These are phyloP conservation scores for Podaxis carcinomalis DNA, from an alignment of 768 basidiomycete genomes.

Conservation along the genomic window DNA sequence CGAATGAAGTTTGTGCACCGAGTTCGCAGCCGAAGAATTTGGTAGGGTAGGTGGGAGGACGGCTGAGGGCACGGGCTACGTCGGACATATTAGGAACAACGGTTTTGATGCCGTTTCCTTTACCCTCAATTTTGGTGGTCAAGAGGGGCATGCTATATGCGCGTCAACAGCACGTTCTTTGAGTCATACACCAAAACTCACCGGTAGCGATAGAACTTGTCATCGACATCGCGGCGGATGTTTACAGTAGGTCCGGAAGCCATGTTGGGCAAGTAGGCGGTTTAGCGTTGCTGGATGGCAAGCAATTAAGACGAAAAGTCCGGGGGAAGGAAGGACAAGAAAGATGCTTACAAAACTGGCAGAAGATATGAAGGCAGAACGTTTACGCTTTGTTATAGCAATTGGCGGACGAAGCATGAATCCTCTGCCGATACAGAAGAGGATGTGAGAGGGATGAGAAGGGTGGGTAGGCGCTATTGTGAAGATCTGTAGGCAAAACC, in stretches of 20 bases:
- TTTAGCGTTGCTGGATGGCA: slow-evolving; percentile 50
- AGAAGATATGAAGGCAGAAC: slow-evolving; percentile 45
- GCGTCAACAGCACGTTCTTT: slow-evolving; percentile 8
- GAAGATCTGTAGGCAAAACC: slow-evolving; percentile 33
- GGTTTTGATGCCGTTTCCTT: slow-evolving; percentile 99
- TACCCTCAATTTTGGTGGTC: slow-evolving; percentile 95
- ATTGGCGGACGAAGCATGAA: slow-evolving; percentile 94
- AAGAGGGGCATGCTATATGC: slow-evolving; percentile 84
- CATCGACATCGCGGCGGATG: slow-evolving; percentile 94
- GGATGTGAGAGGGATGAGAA: slow-evolving; percentile 32
- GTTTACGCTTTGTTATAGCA: slow-evolving; percentile 65
- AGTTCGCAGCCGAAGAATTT: slow-evolving; percentile 99
- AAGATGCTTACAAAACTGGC: slow-evolving; percentile 46
- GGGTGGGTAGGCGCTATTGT: slow-evolving; percentile 62
- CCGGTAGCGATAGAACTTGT: slow-evolving; percentile 96
- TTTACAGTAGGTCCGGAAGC: slow-evolving; percentile 78
- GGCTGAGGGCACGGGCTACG: slow-evolving; percentile 90
- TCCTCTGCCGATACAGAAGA: slow-evolving; percentile 73
- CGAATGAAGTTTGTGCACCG: slow-evolving; percentile 94
- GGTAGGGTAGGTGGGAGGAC: slow-evolving; percentile 94
- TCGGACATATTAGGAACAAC: slow-evolving; percentile 99
- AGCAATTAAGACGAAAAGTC: not conserved
- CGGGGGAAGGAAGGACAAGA: not conserved
- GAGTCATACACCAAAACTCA: slow-evolving; percentile 26
- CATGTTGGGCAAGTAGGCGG: slow-evolving; percentile 60